Conservation (phyloP, 805 yeast species). For the Candida palmyrensis region DNA sequence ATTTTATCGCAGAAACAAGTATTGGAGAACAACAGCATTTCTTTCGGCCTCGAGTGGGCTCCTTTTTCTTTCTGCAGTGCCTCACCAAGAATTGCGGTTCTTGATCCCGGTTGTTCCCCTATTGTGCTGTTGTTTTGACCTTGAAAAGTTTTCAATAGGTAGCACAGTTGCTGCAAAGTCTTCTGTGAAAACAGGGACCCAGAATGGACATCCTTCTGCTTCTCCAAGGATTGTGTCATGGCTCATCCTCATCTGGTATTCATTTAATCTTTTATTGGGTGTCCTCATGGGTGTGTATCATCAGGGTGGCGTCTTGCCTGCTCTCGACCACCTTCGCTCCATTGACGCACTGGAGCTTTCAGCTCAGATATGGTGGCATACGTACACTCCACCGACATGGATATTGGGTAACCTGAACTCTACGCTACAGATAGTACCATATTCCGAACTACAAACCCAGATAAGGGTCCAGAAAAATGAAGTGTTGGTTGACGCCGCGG, state of each 20-base stretch:
- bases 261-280: conserved; percentile 57
- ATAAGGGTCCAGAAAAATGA: too few relatives aligned
- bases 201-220: conserved; percentile 4
- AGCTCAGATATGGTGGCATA: conserved; percentile 82
- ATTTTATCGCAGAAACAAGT: conserved; percentile 29
- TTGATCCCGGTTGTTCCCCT: conserved; percentile 75
- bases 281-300: conserved; percentile 75
- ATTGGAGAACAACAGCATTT: conserved; percentile 50
- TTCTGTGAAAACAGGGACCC: neutral
- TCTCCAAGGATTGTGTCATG: conserved; percentile 11
- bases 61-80: conserved; percentile 57
- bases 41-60: conserved; percentile 61
- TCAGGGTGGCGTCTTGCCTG: conserved; percentile 85
- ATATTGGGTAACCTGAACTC: conserved; percentile 37
- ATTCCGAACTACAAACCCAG: conserved; percentile 15
- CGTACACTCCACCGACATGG: conserved; percentile 94
- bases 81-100: conserved; percentile 94
- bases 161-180: neutral
- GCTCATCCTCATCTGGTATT: conserved; percentile 46
- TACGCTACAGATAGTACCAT: conserved; percentile 11
- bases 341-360: conserved; percentile 5
- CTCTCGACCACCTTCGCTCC: conserved; percentile 38
- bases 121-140: conserved; percentile 51
- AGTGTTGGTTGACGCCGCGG: conserved; percentile 44
- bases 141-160: conserved; percentile 20